Evolutionary conservation across 106 monocot species (phyloP), one percentile per base, ranked within the genome.

Genomic region (Cymbidium sinense): DNA sequence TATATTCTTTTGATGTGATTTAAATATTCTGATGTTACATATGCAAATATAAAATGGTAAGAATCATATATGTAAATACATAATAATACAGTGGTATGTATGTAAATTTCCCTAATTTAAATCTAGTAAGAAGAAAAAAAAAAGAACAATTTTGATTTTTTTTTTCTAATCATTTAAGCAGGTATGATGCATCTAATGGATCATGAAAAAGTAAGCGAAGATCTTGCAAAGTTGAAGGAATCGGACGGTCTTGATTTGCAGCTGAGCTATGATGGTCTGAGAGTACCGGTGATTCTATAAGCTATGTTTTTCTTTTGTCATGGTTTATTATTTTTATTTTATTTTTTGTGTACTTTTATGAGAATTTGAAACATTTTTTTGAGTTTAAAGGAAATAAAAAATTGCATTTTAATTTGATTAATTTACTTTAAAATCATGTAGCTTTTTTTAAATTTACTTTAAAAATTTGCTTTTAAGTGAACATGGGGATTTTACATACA

Each of bases 121-220:
- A 47, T 47, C 13, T 7, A 7, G 41, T 41, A 41, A 41, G 17
- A 31, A 30, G 7, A 10, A 67, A 15, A 67, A 67, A 33, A 12
- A 33, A 31, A 33, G 10, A 67, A 67, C 3, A 67, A 2, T 35
- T 19, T 33, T 39, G 71, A 71, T 71, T 33, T 30, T 20, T 37
- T 3, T 71, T 0, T 39, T 39, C 6, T 41, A 41, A 71, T 39
- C 30, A 43, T 75, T 25, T 78, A 19, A 31, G 36, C 6, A 96
- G 96, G 96, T 18, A 96, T 96, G 96, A 96, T 91, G 91, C 94
- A 98, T 85, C 81, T 92, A 65, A 98, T 98, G 94, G 92, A 99
- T 64, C 98, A 99, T 39, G 92, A 94, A 23, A 88, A 87, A 75
- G 81, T 94, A 47, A 94, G 85, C 67, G 80, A 84, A 71, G 77